Base-by-base conservation (phyloP, 2,329 filamentous ascomycete species). In the Chaetomiaceae sp. region DNA sequence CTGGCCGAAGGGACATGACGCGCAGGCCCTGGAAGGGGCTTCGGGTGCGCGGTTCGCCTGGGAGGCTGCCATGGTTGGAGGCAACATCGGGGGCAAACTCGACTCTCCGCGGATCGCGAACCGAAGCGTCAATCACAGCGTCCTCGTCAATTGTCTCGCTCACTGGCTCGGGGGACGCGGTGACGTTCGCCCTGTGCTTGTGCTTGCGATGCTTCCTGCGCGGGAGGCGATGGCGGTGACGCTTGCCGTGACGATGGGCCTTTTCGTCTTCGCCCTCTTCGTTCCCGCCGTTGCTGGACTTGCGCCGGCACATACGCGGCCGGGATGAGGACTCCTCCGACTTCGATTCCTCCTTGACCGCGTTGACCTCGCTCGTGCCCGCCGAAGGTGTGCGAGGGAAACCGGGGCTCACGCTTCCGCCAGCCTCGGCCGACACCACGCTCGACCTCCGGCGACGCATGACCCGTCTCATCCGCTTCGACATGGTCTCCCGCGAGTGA, bases 401-500 rank as follows among this genome's bases (percentile, higher is more conserved):
- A 55, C 52, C 57, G 7, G 58, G 53, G 15, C 48, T 58, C 5
- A 60, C 57, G 2, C 74, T 79, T 12, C 87, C 84, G 50, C 78
- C 78, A 26, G 41, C 56, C 42, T 51, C 56, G 24, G 36, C 50
- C 39, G 51, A 19, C 83, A 89, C 58, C 27, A 76, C 72, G 55
- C 84, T 91, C 0, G 85, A 90, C 72, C 91, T 94, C 54, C 79
- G 81, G 58, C 83, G 75, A 38, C 81, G 83, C 57, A 95, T 83
- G 19, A 84, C 86, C 55, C 84, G 76, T 65, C 82, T 88, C 64
- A 94, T 79, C 46, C 81, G 81, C 60, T 84, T 86, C 2, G 84
- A 81, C 12, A 88, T 86, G 1, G 83, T 88, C 38, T 73, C 71
- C 10, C 68, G 64, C 7, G 75, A 78, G 19, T 65, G 69, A 51